Evolutionary conservation across 2,329 filamentous ascomycete species (phyloP).

Genomic region (Verticillium longisporum): DNA sequence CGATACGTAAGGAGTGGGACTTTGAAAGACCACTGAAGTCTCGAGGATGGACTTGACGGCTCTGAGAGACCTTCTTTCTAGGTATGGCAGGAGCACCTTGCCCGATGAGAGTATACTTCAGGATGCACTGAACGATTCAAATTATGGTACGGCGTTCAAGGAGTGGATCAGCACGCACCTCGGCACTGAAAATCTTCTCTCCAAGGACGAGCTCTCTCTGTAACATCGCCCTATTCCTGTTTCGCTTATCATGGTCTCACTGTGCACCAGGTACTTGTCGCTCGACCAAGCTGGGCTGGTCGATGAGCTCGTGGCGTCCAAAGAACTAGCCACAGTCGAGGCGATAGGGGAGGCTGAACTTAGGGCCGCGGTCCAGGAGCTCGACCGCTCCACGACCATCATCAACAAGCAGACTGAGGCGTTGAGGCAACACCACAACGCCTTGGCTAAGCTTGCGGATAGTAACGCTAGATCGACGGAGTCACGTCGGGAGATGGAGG

Average conservation of each 20-base stretch:
- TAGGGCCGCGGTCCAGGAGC: slow-evolving; percentile 51
- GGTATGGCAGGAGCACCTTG: slow-evolving; percentile 21
- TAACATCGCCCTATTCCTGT: slow-evolving; percentile 22
- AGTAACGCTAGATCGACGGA: slow-evolving; percentile 27
- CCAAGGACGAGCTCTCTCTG: slow-evolving; percentile 46
- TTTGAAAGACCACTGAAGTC: background rate
- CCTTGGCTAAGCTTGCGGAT: slow-evolving; percentile 45
- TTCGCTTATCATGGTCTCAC: slow-evolving; percentile 7
- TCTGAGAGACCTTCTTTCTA: slow-evolving; percentile 2
- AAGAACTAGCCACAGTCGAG: slow-evolving; percentile 39
- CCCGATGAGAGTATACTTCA: slow-evolving; percentile 28
- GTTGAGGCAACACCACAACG: slow-evolving; percentile 55
- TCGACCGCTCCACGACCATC: slow-evolving; percentile 57
- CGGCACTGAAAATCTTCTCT: slow-evolving; percentile 43
- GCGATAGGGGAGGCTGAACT: slow-evolving; percentile 55
- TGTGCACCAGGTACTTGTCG: slow-evolving; percentile 35
- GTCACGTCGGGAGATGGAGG: slow-evolving; percentile 25
- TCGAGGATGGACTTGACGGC: background rate
- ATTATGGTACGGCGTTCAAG: slow-evolving; percentile 26
- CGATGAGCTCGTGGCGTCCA: slow-evolving; percentile 33
- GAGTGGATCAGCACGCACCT: slow-evolving; percentile 46
- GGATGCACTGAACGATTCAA: slow-evolving; percentile 25
- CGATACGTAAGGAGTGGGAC: too few species aligned
- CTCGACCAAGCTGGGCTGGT: slow-evolving; percentile 42
- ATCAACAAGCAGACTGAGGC: slow-evolving; percentile 59